Base-by-base conservation (phyloP, 1,139 yeast genomes). In the Suhomyces wounanorum region DNA sequence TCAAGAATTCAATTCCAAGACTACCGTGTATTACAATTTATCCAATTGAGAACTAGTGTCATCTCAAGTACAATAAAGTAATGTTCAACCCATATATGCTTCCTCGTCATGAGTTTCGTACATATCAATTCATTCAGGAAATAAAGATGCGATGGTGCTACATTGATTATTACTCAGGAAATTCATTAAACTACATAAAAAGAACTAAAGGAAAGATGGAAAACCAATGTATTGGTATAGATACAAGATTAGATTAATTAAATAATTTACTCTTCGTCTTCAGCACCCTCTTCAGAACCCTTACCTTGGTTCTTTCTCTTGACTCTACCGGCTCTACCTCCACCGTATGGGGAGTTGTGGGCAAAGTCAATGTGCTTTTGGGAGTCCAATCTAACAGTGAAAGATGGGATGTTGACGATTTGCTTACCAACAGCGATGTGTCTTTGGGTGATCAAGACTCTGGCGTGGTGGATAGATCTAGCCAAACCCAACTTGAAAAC, bases 341-440 rank as follows among this genome's bases (percentile, higher is more conserved):
- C 99, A 78, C 99, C 99, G 90, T 89, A 94, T 79, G 99, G 99
- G 65, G 99, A 94, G 78, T 89, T 90, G 77, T 92, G 87, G 70
- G 99, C 96, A 70, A 94, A 94, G 86, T 94, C 99, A 81, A 94
- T 91, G 91, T 95, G 99, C 89, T 94, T 94, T 83, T 94, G 99
- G 66, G 99, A 92, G 83, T 94, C 99, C 78, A 94, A 88, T 85
- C 99, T 95, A 64, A 94, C 99, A 85, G 92, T 89, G 94, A 94
- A 94, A 64, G 98, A 92, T 80, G 99, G 98, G 66, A 94, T 89
- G 83, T 87, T 89, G 79, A 94, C 99, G 68, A 91, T 85, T 84
- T 94, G 99, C 89, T 94, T 94, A 82, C 99, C 99, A 77, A 94
- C 99, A 72, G 98, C 96, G 78, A 94, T 94, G 87, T 94, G 99